Conservation (phyloP, 2,329 filamentous ascomycete genomes). For the Akanthomyces lecanii region DNA sequence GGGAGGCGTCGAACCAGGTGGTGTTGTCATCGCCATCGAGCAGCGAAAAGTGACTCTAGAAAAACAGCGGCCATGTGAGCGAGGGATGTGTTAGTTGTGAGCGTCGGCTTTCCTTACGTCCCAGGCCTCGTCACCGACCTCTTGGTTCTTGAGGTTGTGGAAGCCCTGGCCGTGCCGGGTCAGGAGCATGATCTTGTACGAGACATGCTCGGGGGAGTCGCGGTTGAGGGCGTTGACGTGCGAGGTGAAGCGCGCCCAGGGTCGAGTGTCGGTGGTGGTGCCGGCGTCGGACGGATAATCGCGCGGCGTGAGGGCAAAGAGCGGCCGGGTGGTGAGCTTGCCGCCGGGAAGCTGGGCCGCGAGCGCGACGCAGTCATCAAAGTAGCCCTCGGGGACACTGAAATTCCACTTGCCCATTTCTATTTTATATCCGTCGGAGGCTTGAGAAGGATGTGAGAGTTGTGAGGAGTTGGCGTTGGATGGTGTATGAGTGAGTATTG, state of each 20-base stretch:
- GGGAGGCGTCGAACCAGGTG: slow-evolving; percentile 41
- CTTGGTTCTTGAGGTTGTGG: slow-evolving; percentile 47
- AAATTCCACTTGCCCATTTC: slow-evolving; percentile 30
- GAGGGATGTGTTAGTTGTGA: not conserved
- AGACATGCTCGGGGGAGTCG: slow-evolving; percentile 36
- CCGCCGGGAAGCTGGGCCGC: slow-evolving; percentile 27
- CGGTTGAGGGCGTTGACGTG: slow-evolving; percentile 46
- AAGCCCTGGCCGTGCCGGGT: slow-evolving; percentile 55
- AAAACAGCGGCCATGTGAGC: not conserved
- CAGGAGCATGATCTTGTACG: slow-evolving; percentile 51
- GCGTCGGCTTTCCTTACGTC: slow-evolving; percentile 35
- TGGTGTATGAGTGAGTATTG: no score
- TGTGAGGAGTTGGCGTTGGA: no score
- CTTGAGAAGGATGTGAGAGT: no score
- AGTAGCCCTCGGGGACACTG: slow-evolving; percentile 28
- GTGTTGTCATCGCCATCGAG: slow-evolving; percentile 36
- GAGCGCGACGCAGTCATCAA: slow-evolving; percentile 39
- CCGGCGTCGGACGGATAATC: slow-evolving; percentile 41
- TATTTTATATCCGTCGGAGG: no score
- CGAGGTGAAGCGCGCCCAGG: slow-evolving; percentile 49
- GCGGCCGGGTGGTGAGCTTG: slow-evolving; percentile 37
- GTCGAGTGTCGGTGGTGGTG: slow-evolving; percentile 31
- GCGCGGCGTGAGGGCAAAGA: slow-evolving; percentile 51
- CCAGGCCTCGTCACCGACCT: slow-evolving; percentile 54
- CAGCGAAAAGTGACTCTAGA: slow-evolving; percentile 34